These are phyloP conservation scores for Pseudogymnoascus destructans DNA, from an alignment of 2,329 filamentous ascomycete species.

Conservation along the genomic window DNA sequence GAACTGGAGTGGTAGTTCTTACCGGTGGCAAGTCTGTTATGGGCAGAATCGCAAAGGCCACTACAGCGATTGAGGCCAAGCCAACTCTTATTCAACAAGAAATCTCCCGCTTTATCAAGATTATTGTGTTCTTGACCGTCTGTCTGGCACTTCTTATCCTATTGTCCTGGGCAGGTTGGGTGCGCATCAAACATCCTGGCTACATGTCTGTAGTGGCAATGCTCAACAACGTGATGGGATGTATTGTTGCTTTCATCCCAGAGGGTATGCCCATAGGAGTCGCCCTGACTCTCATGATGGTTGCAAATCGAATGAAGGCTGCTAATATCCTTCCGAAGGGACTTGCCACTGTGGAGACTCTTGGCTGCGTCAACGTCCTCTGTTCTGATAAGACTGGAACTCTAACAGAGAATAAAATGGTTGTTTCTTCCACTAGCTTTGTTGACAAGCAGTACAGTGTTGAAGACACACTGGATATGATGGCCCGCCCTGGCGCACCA, in stretches of 20 bases:
- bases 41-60: conserved; percentile 52
- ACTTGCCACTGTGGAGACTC: conserved; percentile 45
- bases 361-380: conserved; percentile 57
- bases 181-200: conserved; percentile 26
- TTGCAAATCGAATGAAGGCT: background rate
- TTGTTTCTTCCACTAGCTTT: conserved; percentile 33
- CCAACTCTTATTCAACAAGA: conserved; percentile 31
- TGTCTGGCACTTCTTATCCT: conserved; percentile 31
- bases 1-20: conserved; percentile 77
- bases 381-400: conserved; percentile 67
- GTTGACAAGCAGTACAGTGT: conserved; percentile 31
- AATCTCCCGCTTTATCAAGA: conserved; percentile 33
- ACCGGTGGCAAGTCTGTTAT: conserved; percentile 74
- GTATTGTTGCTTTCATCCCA: conserved; percentile 17
- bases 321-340: background rate
- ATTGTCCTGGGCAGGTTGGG: conserved; percentile 34
- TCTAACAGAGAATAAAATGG: conserved; percentile 40
- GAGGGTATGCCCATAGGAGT: background rate
- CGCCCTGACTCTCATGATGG: background rate
- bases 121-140: conserved; percentile 31
- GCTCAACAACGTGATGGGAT: conserved; percentile 35
- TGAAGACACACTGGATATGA: conserved; percentile 23
- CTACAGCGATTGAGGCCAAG: conserved; percentile 24
- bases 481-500: background rate
- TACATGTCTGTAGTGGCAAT: conserved; percentile 33